Base-by-base conservation (phyloP, 805 yeast genomes). In the Blastobotrys chiropterorum region DNA sequence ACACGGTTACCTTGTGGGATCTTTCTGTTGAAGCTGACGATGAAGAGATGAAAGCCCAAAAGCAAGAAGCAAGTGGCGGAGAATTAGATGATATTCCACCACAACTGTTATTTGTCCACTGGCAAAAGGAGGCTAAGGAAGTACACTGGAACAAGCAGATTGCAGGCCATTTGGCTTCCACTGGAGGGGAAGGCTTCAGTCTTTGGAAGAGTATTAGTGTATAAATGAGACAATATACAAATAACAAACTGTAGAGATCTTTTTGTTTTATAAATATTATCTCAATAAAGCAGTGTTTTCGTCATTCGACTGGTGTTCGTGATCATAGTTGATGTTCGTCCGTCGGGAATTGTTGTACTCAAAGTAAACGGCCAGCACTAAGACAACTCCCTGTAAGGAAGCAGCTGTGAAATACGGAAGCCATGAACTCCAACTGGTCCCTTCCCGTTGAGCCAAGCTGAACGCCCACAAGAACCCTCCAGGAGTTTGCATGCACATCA, bases 21-120 rank as follows among this genome's bases (percentile, higher is more conserved):
- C 77, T 94, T 67, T 92, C 97, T 11, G 99, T 94, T 14, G 99
- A 94, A 72, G 98, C 98, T 2, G 99, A 90, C 68, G 98, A 94
- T 66, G 98, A 92, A 66, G 99, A 92, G 70, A 86, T 92, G 59
- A 82, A 86, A 53, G 86, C 85, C 64, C 97, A 92, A 71, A 79
- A 81, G 61, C 78, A 81, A 52, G 94, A 85, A 62, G 79, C 83
- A 41, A 26, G 34, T 26, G 78, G 79, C 60, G 69, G 70, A 14
- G 97, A 90, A 61, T 74, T 94, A 59, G 83, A 83, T 59, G 95
- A 86, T 62, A 87, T 92, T 57, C 99, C 99, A 15, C 94, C 98
- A 19, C 99, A 94, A 70, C 76, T 94, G 62, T 74, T 94, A 67
- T 94, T 94, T 72, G 96, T 92, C 44, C 99, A 94, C 69, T 94